phyloP scores from a whole-genome alignment of 2,329 filamentous ascomycete species.

The Ophiostoma sp. region DNA sequence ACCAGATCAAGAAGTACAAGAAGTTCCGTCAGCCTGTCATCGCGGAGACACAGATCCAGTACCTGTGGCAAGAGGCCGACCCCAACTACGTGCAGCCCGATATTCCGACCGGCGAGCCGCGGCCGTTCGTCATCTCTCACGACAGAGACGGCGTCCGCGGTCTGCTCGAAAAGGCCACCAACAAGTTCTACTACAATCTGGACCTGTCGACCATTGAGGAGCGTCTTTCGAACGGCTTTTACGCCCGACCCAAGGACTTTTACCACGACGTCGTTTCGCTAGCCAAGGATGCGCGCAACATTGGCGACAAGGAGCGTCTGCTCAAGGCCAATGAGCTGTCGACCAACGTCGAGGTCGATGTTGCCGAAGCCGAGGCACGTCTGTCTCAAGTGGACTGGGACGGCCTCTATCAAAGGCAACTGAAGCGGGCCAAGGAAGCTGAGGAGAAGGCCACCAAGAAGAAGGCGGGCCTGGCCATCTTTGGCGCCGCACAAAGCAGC shows the following conservation, averaged over 20 bases:
- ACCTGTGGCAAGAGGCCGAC: slow-evolving; percentile 81
- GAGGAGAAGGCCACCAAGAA: slow-evolving; percentile 64
- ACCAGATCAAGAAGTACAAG: slow-evolving; percentile 92
- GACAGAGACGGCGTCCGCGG: slow-evolving; percentile 79
- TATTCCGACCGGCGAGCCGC: slow-evolving; percentile 54
- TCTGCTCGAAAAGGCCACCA: slow-evolving; percentile 70
- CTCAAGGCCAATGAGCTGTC: slow-evolving; percentile 89
- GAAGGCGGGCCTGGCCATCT: slow-evolving; percentile 58
- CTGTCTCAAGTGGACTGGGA: slow-evolving; percentile 73
- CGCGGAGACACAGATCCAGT: slow-evolving; percentile 70
- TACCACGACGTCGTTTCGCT: slow-evolving; percentile 81
- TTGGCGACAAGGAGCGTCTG: slow-evolving; percentile 78
- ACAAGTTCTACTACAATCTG: slow-evolving; percentile 92
- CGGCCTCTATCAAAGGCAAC: slow-evolving; percentile 71
- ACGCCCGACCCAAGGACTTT: slow-evolving; percentile 87
- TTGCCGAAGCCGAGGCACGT: slow-evolving; percentile 66
- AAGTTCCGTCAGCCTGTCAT: slow-evolving; percentile 83
- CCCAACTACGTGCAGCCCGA: slow-evolving; percentile 66
- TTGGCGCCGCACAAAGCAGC: slow-evolving; percentile 37
- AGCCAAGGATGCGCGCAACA: slow-evolving; percentile 78
- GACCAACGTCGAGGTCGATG: slow-evolving; percentile 91
- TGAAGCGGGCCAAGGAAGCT: slow-evolving; percentile 61
- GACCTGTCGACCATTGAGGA: slow-evolving; percentile 93
- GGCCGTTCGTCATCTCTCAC: slow-evolving; percentile 76
- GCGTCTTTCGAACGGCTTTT: slow-evolving; percentile 94